Base-by-base conservation (phyloP, 768 basidiomycete species). In the Saitozyma sp. region DNA sequence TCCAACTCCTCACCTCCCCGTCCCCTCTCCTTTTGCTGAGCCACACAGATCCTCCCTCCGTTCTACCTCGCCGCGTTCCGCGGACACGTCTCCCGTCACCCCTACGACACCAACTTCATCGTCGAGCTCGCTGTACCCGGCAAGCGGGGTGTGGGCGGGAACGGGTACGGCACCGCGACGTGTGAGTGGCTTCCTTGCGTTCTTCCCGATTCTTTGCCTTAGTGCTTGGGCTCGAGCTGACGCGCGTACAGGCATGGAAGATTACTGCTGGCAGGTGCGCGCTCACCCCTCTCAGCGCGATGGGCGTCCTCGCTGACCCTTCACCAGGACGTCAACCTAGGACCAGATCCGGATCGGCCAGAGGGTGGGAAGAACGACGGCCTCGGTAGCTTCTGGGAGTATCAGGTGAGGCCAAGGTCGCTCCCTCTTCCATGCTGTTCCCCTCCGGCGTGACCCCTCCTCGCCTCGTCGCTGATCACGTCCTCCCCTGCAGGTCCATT, bases 221-320 rank as follows among this genome's bases (percentile, higher is more conserved):
- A 10, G 3, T 39, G 49, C 11, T 41, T 16, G 17, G 40, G 11
- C 16, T 9, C 8, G 9, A n/a, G 48, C 62, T 62, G 63, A 64
- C 29, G 7, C 16, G 45, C 6, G 11, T 17, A 13, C 39, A 74
- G 72, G 72, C 51, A 70, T 75, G 65, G 74, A 75, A 29, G 71
- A 75, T 53, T 59, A 56, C 42, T 75, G 74, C 61, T 75, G 74
- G 74, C 52, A 62, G 29, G 68, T 69, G 40, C 41, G 64, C 45
- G 29, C 29, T 29, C 29, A 5, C 5, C 29, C 29, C n/a, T 50
- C 10, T 8, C 6, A 38, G 40, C 5, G 38, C 46, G n/a, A n/a
- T n/a, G n/a, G 14, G 16, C 14, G 6, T 14, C 19, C 9, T 40
- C 10, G 41, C 64, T 65, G 48, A 59, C 20, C 9, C 13, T 17